These are phyloP conservation scores for Oidiodendron maius DNA, from an alignment of 495 filamentous ascomycete genomes.

Conservation along the genomic window DNA sequence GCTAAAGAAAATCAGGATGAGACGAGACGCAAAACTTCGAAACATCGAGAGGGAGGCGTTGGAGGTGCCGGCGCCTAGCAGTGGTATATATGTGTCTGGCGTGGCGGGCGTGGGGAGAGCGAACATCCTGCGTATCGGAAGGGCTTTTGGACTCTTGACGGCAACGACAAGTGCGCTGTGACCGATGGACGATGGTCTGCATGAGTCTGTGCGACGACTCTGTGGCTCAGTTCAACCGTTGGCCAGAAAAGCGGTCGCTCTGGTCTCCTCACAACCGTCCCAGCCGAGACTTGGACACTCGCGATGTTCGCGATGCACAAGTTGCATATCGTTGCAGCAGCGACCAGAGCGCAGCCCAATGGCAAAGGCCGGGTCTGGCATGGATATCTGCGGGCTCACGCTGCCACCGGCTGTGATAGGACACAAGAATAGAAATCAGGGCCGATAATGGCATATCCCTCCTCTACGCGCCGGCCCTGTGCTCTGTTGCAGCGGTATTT, in stretches of 20 bases:
- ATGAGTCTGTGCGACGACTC: slow-evolving; percentile 9
- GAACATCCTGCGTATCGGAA: no score
- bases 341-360: slow-evolving; percentile 1
- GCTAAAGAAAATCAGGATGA: slow-evolving; percentile 12
- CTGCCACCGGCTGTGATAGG: no score
- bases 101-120: not conserved
- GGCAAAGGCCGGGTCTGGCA: not conserved
- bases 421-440: no score
- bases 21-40: slow-evolving; percentile 19
- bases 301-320: slow-evolving; percentile 3
- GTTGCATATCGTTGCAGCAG: not conserved
- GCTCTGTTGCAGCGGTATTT: no score
- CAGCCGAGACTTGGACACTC: no score
- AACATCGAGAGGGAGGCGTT: slow-evolving; percentile 21
- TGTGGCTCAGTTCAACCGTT: slow-evolving; percentile 9
- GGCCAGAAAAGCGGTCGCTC: slow-evolving; percentile 11
- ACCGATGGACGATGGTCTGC: slow-evolving; percentile 18
- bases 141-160: no score
- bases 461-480: no score
- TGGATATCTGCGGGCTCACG: no score
- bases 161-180: no score
- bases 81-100: slow-evolving; percentile 22
- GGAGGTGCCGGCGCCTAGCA: slow-evolving; percentile 17
- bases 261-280: no score
- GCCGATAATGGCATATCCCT: no score